Base-by-base conservation (phyloP, 2,329 filamentous ascomycete species). In the Arthrobotrys conoides region DNA sequence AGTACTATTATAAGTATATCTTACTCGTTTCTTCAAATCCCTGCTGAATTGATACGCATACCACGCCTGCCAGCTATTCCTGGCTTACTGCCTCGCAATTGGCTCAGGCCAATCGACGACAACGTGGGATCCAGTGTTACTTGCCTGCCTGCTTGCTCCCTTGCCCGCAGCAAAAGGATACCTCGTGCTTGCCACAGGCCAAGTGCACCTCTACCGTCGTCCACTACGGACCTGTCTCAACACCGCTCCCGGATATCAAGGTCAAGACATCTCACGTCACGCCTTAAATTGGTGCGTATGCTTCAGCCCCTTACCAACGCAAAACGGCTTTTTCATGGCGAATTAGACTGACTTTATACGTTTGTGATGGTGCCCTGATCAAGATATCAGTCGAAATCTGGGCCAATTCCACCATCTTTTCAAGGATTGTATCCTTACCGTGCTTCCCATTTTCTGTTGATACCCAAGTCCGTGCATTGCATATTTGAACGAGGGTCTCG, bases 81-180 rank as follows among this genome's bases (percentile, higher is more conserved):
- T 71, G 73, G 73, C 44, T 46, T 57, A 59, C 51, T 24, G 59
- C 66, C 63, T 61, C 51, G 67, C 65, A 55, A 67, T 69, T 67
- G 65, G 72, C 36, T 49, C 51, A 53, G 59, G 36, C 27, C 36
- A 57, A 67, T 53, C 65, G 64, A 70, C 57, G 27, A n/a, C 33
- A 38, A 36, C 57, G 44, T 59, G 38, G 48, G 59, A 61, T 59
- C 72, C 30, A 48, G 72, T 63, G 69, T 61, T 61, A 71, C 66
- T 64, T 71, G 41, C 71, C 57, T 59, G 46, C 55, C 18, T 20
- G 33, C 38, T 18, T 10, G n/a, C n/a, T 57, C 12, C 20, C 57
- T 20, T 12, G 57, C 57, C 12, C 24, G 57, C 57, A 44, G 33
- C 57, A 10, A 27, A 24, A 16, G 36, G 57, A 44, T 44, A 59